Evolutionary conservation across 345 rosid species (phyloP), one percentile per base, ranked within the genome.

Genomic region (Salix udensis): DNA sequence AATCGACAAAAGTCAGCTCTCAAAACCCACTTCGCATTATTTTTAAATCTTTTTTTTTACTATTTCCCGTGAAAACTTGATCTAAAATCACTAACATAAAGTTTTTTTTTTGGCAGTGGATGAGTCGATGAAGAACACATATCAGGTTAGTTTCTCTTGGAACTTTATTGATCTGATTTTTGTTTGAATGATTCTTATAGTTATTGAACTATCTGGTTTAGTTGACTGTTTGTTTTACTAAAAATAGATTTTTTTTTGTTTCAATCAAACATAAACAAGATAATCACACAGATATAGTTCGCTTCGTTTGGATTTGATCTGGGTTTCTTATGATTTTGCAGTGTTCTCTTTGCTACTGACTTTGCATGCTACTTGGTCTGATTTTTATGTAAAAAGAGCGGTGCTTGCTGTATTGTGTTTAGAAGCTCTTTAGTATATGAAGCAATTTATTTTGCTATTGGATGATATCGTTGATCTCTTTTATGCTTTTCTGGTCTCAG

Each of bases 1-100:
- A 65, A 87, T 93, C 88, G 92, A 88, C 80, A 84, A 88, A 72
- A 91, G 99, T 95, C 67, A 86, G 89, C 79, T 84, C 73, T 76
- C 70, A 40, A 16, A 4, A 39, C 31, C 78, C 75, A 77, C 2
- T 21, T 69, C 52, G 13, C 40, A 1, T 68, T 64, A 19, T 10
- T 66, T 65, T 61, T 65, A 16, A 62, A 36, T 28, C 12, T 23
- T 31, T 11, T 72, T 11, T 19, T 26, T 40, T 10, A 10, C 13
- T 40, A 2, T 23, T 72, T 77, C 53, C 61, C 34, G 5, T 19
- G 53, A 65, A 48, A 65, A 55, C 72, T 74, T 19, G 30, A 77
- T 83, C 81, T 77, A 62, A 44, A 68, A 67, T 34, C 67, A 64
- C 74, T 73, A 12, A 82, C 44, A 10, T 67, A 39, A 4, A 50